phyloP scores from a whole-genome alignment of 352 stramenopile genomes.

The Phytophthora uliginosa region DNA sequence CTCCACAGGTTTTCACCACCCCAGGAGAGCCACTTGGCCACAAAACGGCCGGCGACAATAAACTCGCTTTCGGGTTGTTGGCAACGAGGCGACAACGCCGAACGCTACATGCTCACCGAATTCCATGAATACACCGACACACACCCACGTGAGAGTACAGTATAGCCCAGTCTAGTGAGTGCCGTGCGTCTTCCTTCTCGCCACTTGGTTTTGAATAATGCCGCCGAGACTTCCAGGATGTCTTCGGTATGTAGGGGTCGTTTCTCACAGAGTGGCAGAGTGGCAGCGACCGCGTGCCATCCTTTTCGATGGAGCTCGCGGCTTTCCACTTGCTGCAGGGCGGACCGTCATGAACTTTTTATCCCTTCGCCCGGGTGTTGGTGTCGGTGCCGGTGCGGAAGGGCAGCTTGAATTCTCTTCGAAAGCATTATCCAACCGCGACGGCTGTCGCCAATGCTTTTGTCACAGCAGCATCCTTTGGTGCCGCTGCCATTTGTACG shows the following conservation, averaged over 20 bases:
- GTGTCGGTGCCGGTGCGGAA: not conserved
- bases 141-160: not conserved
- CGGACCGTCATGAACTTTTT: conserved; percentile 28
- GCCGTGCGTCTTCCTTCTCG: not conserved
- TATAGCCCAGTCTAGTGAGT: no score
- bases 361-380: not conserved
- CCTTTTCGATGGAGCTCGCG: conserved; percentile 12
- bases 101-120: conserved; percentile 14
- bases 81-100: conserved; percentile 5
- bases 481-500: not conserved
- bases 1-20: conserved; percentile 37
- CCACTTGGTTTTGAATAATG: not conserved
- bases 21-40: conserved; percentile 23
- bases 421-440: not conserved
- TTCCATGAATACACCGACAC: not conserved
- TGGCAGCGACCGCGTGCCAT: conserved; percentile 2
- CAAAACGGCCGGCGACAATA: conserved; percentile 14
- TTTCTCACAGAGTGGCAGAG: not conserved
- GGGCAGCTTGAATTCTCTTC: not conserved
- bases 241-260: not conserved
- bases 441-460: not conserved
- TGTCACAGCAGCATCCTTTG: conserved; percentile 4
- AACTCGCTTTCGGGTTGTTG: conserved; percentile 10
- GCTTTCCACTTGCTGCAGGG: conserved; percentile 30
- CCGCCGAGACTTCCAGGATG: not conserved